Evolutionary conservation across 2,329 filamentous ascomycete species (phyloP).

Genomic region (Arthrobotrys sinensis): DNA sequence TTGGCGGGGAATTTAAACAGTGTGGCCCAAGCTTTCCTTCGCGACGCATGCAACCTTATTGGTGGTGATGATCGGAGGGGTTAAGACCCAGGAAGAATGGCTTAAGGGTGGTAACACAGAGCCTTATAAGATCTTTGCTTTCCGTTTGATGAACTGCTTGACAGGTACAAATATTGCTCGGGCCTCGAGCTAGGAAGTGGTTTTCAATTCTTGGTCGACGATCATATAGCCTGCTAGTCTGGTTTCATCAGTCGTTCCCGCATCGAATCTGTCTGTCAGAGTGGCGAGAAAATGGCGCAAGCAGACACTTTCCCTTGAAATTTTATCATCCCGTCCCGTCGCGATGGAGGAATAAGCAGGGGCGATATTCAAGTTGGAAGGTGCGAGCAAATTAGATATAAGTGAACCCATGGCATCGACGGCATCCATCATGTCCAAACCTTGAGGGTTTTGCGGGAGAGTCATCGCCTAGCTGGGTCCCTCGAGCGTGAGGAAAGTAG

Average conservation of each 20-base stretch:
- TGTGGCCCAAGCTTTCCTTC: conserved; percentile 32
- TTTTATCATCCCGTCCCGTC: conserved; percentile 9
- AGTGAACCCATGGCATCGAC: conserved; percentile 41
- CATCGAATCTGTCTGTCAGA: conserved; percentile 33
- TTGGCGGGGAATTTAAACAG: conserved; percentile 21
- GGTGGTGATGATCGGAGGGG: conserved; percentile 26
- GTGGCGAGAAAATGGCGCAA: conserved; percentile 59
- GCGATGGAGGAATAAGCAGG: conserved; percentile 26
- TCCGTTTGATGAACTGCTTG: background rate
- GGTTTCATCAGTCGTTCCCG: conserved; percentile 29
- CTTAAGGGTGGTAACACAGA: conserved; percentile 48
- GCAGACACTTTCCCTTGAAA: conserved; percentile 3
- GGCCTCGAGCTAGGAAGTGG: conserved; percentile 17
- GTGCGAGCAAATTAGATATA: conserved; percentile 36
- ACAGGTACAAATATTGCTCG: background rate
- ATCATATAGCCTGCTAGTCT: conserved; percentile 21
- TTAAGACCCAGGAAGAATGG: conserved; percentile 41
- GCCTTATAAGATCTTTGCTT: conserved; percentile 41
- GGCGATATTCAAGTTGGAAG: conserved; percentile 17
- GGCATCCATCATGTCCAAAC: conserved; percentile 22
- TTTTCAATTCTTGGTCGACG: conserved; percentile 12
- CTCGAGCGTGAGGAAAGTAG: conserved; percentile 4
- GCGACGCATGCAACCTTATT: conserved; percentile 50
- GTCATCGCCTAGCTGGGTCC: conserved; percentile 35
- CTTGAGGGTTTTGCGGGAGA: conserved; percentile 50